These are phyloP conservation scores for Mycena galopus DNA, from an alignment of 768 basidiomycete species.

Conservation along the genomic window DNA sequence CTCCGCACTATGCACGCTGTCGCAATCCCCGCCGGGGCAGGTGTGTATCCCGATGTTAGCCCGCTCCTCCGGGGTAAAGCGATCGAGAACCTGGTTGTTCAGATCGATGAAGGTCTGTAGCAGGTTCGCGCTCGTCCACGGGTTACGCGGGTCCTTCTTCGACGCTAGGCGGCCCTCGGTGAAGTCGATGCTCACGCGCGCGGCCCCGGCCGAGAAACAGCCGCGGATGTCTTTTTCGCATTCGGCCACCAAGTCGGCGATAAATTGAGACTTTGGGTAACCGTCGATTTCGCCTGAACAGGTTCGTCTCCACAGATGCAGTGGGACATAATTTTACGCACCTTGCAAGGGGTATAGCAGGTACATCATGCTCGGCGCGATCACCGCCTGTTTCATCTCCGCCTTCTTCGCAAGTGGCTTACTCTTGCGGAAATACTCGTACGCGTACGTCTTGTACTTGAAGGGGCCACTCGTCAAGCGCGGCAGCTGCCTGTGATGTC, in stretches of 20 bases:
- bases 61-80: constrained; percentile 7
- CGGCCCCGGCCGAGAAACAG: constrained; percentile 4
- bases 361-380: constrained; percentile 11
- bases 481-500: constrained; percentile 14
- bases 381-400: constrained; percentile 9
- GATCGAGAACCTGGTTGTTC: constrained; percentile 5
- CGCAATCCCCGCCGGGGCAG: constrained; percentile 6
- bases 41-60: constrained; percentile 9
- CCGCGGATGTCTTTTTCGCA: constrained; percentile 18
- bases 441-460: constrained; percentile 10
- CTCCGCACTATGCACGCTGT: constrained; percentile 10
- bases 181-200: constrained; percentile 15
- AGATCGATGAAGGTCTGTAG: constrained; percentile 9
- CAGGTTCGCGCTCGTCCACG: constrained; percentile 11
- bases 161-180: constrained; percentile 16
- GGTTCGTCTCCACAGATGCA: background rate
- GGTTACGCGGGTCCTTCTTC: constrained; percentile 4
- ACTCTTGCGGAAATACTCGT: background rate
- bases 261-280: background rate
- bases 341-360: constrained; percentile 12
- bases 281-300: constrained; percentile 3
- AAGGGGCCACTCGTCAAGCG: background rate
- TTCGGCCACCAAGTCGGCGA: constrained; percentile 7
- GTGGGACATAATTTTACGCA: background rate
- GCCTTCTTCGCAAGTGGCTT: constrained; percentile 5